Conservation (phyloP, 805 yeast genomes). For the Saccharomycopsis schoenii region DNA sequence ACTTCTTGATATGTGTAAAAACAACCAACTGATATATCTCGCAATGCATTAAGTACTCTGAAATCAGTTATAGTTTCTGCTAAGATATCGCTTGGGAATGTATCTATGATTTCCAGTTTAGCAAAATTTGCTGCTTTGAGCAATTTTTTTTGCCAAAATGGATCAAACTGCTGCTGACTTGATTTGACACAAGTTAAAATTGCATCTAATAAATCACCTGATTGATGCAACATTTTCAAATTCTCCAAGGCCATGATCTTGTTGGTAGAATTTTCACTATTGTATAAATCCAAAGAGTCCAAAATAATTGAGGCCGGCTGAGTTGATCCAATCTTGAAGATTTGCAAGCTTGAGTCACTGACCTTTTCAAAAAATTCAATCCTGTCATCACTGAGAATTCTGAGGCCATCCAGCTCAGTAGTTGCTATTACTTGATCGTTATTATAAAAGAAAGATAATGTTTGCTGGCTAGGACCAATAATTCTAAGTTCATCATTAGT, state of each 20-base stretch:
- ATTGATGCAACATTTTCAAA: constrained; percentile 25
- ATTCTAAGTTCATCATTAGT: constrained; percentile 53
- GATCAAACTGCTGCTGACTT: constrained; percentile 67
- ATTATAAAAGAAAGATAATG: constrained; percentile 41
- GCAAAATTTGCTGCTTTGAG: constrained; percentile 82
- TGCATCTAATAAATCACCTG: constrained; percentile 39
- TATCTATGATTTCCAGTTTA: constrained; percentile 43
- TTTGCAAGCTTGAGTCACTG: constrained; percentile 40
- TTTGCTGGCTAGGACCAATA: constrained; percentile 54
- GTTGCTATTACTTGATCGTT: constrained; percentile 31
- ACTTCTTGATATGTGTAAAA: constrained; percentile 55
- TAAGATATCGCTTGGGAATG: constrained; percentile 50
- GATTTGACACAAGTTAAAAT: constrained; percentile 65
- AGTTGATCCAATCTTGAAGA: constrained; percentile 76
- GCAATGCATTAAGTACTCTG: constrained; percentile 59
- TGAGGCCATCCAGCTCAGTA: constrained; percentile 62
- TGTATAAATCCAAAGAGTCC: constrained; percentile 52
- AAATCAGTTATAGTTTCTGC: constrained; percentile 51
- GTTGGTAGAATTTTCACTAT: constrained; percentile 15
- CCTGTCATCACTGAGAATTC: constrained; percentile 46
- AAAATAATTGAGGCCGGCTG: constrained; percentile 73
- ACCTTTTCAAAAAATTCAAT: constrained; percentile 61
- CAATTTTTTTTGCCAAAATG: constrained; percentile 69
- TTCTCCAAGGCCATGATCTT: constrained; percentile 18
- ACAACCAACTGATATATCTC: constrained; percentile 57